Percentiles rank a stretch among this genome's conserved stretches.
Conservation (phyloP, 2,329 filamentous ascomycete genomes). For the Rasamsonia emersonii region DNA sequence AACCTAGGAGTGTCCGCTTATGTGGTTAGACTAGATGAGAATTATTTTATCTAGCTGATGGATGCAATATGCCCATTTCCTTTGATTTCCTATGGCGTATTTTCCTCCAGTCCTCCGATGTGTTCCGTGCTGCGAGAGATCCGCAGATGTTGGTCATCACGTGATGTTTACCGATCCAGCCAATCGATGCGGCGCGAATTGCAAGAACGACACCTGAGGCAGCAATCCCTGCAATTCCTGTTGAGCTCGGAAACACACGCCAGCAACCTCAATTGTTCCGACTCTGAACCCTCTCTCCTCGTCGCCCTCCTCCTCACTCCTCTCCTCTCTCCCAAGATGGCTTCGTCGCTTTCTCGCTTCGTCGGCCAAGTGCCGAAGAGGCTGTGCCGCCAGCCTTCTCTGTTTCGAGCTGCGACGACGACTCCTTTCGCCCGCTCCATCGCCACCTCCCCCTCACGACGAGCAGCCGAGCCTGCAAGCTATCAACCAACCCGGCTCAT, state of each 20-base stretch:
- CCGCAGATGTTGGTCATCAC: too few relatives aligned
- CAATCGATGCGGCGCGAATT: constrained; percentile 5
- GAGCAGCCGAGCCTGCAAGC: constrained; percentile 42
- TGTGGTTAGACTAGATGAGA: too few relatives aligned
- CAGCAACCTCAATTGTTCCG: constrained; percentile 25
- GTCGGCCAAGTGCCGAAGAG: constrained; percentile 52
- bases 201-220: constrained; percentile 21
- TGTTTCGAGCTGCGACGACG: constrained; percentile 31
- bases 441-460: constrained; percentile 47
- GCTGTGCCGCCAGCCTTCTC: constrained; percentile 46
- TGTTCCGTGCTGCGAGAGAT: too few relatives aligned
- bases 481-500: constrained; percentile 48
- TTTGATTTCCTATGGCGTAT: too few relatives aligned
- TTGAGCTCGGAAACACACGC: constrained; percentile 20
- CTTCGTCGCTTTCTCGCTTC: constrained; percentile 52
- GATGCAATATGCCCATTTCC: too few relatives aligned
- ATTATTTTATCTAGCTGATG: too few relatives aligned
- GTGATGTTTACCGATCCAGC: too few relatives aligned
- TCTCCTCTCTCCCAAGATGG: constrained; percentile 39
- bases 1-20: too few relatives aligned
- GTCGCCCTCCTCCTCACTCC: constrained; percentile 15
- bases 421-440: constrained; percentile 44
- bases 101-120: too few relatives aligned
- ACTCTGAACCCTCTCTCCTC: constrained; percentile 24
- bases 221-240: constrained; percentile 23